A percentile compares a stretch with the other conserved stretches of the same genome.
Evolutionary conservation across 305 asterid species (phyloP).

Genomic region (Andrographis paniculata): DNA sequence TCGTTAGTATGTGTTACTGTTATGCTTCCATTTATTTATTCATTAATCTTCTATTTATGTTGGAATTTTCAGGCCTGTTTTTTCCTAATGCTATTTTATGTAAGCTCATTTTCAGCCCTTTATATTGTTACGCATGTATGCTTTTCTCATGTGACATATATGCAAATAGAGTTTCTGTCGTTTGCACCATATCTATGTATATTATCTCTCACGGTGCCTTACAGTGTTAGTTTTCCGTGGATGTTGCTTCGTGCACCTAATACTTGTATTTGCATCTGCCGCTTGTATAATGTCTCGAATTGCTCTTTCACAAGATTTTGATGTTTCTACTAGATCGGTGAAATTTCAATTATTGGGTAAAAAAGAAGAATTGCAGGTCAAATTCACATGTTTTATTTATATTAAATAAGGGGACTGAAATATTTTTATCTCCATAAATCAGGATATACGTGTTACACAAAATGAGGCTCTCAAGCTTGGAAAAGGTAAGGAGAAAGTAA

Average conservation of each 20-base stretch:
- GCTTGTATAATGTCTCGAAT: slow-evolving; percentile 99
- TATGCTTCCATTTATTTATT: slow-evolving; percentile 10
- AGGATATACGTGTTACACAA: slow-evolving; percentile 53
- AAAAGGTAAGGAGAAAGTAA: slow-evolving; percentile 51
- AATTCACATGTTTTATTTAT: slow-evolving; percentile 14
- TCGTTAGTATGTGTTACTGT: slow-evolving; percentile 7
- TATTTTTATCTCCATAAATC: slow-evolving; percentile 40
- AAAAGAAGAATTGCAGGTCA: slow-evolving; percentile 26
- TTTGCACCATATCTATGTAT: background rate
- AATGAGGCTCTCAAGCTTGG: slow-evolving; percentile 43
- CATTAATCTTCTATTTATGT: slow-evolving; percentile 12
- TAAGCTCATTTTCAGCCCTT: slow-evolving; percentile 90
- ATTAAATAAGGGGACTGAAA: slow-evolving; percentile 21
- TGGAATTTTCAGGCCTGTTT: slow-evolving; percentile 78
- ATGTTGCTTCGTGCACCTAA: slow-evolving; percentile 72
- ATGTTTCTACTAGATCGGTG: slow-evolving; percentile 72
- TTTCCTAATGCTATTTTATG: slow-evolving; percentile 86
- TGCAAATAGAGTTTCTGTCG: too few relatives aligned
- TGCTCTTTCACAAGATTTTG: slow-evolving; percentile 94
- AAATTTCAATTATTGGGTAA: slow-evolving; percentile 51
- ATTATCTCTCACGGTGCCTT: slow-evolving; percentile 3
- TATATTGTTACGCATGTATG: slow-evolving; percentile 93
- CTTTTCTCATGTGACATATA: slow-evolving; percentile 68
- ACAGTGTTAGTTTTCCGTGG: slow-evolving; percentile 16
- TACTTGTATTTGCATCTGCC: slow-evolving; percentile 99